Evolutionary conservation across 2,329 filamentous ascomycete genomes (phyloP).

Genomic region (Akanthomyces muscarius): DNA sequence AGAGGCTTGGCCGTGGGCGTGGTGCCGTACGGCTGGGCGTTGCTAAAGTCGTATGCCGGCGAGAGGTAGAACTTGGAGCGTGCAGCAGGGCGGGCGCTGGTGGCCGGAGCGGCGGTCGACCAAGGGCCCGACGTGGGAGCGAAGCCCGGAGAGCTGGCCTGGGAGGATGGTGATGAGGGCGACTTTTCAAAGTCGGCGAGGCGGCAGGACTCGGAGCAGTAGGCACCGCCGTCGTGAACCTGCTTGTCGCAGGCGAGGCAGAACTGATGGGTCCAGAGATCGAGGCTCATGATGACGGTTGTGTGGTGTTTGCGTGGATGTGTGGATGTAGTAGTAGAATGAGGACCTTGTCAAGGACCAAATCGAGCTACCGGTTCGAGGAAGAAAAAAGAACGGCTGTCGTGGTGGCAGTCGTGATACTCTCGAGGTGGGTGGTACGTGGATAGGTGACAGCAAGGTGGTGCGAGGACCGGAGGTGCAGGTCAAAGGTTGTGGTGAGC

Average conservation of each 20-base stretch:
- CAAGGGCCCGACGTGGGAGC: conserved; percentile 49
- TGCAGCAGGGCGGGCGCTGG: conserved; percentile 11
- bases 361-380: neutral
- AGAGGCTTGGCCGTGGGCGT: conserved; percentile 40
- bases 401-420: conserved; percentile 8
- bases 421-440: neutral
- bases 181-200: conserved; percentile 81
- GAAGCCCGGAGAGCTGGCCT: conserved; percentile 54
- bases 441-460: neutral
- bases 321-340: neutral
- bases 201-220: conserved; percentile 90
- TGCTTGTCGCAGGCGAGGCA: conserved; percentile 86
- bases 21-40: conserved; percentile 54
- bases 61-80: conserved; percentile 61
- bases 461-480: neutral
- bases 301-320: conserved; percentile 18
- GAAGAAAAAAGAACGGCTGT: neutral
- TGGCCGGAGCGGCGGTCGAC: conserved; percentile 32
- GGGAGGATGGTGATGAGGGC: conserved; percentile 48
- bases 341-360: neutral
- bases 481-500: neutral
- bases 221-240: conserved; percentile 69
- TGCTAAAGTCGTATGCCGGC: conserved; percentile 71
- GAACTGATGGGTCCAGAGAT: conserved; percentile 82
- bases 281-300: conserved; percentile 47